Base-by-base conservation (phyloP, 371 early-diverging fungal species). In the Mucor sp. region DNA sequence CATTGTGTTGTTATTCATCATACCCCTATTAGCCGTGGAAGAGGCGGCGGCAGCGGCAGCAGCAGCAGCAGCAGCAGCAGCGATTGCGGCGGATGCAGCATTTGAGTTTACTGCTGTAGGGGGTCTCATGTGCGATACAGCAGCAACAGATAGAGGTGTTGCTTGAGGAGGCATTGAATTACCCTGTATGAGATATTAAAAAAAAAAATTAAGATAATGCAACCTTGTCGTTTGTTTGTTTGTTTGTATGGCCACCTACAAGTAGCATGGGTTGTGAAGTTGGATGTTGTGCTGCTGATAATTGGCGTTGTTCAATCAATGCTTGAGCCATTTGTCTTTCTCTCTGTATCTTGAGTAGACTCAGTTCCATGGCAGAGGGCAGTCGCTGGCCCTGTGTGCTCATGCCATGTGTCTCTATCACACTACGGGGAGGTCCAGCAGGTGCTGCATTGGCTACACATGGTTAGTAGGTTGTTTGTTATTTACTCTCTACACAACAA, bases 281-380 rank as follows among this genome's bases (percentile, higher is more conserved):
- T 11, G 53, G 27, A 25, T 53, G 53, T 1, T 53, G 53, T 3
- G 89, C 77, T 14, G 88, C 77, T 14, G 88, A 83, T 47, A 87
- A 74, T 44, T 90, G 88, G 8, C 91, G 83, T 63, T 91, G 91
- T 66, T 91, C 92, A 53, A 88, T 72, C 28, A 89, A 56, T 14
- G 87, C 85, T 62, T 93, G 90, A 47, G 82, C 87, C 65, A 91
- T 62, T 39, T 90, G 90, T 17, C 90, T 77, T 56, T 94, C 94
- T 19, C 93, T 80, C 32, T 90, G 90, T 8, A 86, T 83, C 76
- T 94, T 94, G 55, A 87, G 77, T 56, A 82, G 63, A 66, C 88
- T 87, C 44, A 96, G 74, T 56, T 95, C 94, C 60, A 87, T 82
- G 3, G 95, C 94, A 4, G 90, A 81, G 30, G 84, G 82, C 33